phyloP scores from a whole-genome alignment of 306 rosid genomes.

The Geum urbanum region DNA sequence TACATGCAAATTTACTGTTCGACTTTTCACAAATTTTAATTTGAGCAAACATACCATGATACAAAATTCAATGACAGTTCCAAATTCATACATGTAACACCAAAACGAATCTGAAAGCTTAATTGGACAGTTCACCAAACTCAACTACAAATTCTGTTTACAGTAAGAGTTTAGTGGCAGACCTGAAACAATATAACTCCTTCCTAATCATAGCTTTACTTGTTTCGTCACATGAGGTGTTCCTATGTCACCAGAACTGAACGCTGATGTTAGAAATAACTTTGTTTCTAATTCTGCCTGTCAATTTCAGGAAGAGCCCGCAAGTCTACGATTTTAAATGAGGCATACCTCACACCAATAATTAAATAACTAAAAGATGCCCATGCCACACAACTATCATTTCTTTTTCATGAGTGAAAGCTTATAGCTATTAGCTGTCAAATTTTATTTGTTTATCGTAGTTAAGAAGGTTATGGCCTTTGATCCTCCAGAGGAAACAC shows the following conservation, averaged over 20 bases:
- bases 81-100: not conserved
- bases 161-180: conserved; percentile 4
- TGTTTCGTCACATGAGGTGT: not conserved
- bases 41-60: not conserved
- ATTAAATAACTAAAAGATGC: not conserved
- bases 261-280: not conserved
- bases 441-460: not conserved
- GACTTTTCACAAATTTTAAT: no score
- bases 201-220: not conserved
- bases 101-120: not conserved
- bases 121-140: not conserved
- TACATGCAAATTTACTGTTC: not conserved
- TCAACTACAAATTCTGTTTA: not conserved
- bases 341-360: conserved; percentile 13
- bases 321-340: conserved; percentile 20
- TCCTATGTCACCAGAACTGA: not conserved
- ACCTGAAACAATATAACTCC: conserved; percentile 5
- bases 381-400: not conserved
- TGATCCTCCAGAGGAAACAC: not conserved
- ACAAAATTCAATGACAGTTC: not conserved
- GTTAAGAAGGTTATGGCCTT: not conserved
- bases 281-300: conserved; percentile 9
- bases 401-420: not conserved
- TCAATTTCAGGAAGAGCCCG: conserved; percentile 17
- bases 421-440: not conserved